Percentiles rank a stretch among this genome's conserved stretches.
Evolutionary conservation across 495 filamentous ascomycete genomes (phyloP).

Genomic region (Niebla homalea): DNA sequence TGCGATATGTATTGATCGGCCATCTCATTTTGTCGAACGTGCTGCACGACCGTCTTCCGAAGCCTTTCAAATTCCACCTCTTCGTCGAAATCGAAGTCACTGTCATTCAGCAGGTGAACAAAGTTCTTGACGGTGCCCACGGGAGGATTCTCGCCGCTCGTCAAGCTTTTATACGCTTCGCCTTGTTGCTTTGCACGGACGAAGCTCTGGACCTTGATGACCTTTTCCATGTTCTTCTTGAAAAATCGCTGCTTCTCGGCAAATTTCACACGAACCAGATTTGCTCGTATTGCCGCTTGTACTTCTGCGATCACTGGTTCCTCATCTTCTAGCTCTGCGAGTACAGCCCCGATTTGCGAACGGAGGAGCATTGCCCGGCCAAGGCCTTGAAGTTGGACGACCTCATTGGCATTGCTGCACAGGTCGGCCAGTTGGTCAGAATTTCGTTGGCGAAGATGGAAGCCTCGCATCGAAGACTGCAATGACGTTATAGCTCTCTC

Average conservation of each 20-base stretch:
- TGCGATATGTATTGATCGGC: slow-evolving; percentile 97
- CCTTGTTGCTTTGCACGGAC: slow-evolving; percentile 87
- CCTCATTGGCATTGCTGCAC: slow-evolving; percentile 38
- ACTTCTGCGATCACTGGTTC: slow-evolving; percentile 61
- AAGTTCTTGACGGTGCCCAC: slow-evolving; percentile 95
- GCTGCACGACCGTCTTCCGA: slow-evolving; percentile 88
- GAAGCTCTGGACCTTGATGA: slow-evolving; percentile 96
- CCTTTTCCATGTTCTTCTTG: slow-evolving; percentile 94
- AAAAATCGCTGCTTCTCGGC: slow-evolving; percentile 78
- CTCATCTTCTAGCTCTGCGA: slow-evolving; percentile 65
- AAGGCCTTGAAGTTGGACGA: slow-evolving; percentile 57
- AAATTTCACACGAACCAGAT: slow-evolving; percentile 59
- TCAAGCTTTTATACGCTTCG: slow-evolving; percentile 92
- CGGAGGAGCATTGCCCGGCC: slow-evolving; percentile 69
- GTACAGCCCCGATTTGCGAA: slow-evolving; percentile 49
- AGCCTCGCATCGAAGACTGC: slow-evolving; percentile 60
- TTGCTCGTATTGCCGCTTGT: slow-evolving; percentile 63
- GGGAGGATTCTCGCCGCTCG: slow-evolving; percentile 92
- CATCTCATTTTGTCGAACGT: slow-evolving; percentile 92
- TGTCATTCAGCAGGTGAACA: slow-evolving; percentile 94
- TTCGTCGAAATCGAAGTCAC: slow-evolving; percentile 97
- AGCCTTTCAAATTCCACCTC: slow-evolving; percentile 91
- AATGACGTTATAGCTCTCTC: slow-evolving; percentile 44
- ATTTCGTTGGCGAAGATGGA: slow-evolving; percentile 38
- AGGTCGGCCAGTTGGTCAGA: slow-evolving; percentile 43